Base-by-base conservation (phyloP, 2,329 filamentous ascomycete species). In the Colletotrichum liriopes region DNA sequence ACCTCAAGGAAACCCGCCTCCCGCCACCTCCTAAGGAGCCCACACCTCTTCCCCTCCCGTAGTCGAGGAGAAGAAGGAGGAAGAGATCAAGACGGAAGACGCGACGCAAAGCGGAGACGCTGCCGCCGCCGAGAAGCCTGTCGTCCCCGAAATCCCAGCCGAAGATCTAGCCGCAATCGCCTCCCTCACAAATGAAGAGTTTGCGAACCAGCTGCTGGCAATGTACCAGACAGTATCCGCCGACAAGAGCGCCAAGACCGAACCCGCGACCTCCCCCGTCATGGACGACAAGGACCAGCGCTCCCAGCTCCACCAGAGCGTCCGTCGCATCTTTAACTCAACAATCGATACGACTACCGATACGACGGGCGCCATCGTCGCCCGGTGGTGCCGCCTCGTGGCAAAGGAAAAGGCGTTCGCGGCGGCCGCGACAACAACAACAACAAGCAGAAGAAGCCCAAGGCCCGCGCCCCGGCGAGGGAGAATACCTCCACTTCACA, bases 401-500 rank as follows among this genome's bases (percentile, higher is more conserved):
- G 71, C 39, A 64, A 55, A 51, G 75, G 73, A 61, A 75, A 75
- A 23, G 76, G 73, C 9, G 74, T 70, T 52, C 76, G 78, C 37
- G 74, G 77, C 43, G 79, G 76, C 37, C 76, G 78, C 39, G 74
- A 74, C 47, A 74, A 73, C 18, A 76, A 77, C 56, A 74, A 77
- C 66, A 73, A 61, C 60, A 65, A 65, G 20, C 71, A 71, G 32
- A 65, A 66, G 59, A 66, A 72, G 45, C 59, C 60, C 71, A 73
- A 71, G 60, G 60, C 67, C 37, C 59, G 58, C n/a, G 72, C 67
- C 59, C 74, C 74, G 75, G 77, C 70, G 73, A 81, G 87, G 94
- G 93, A 23, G 92, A 95, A 60, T 96, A 94, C 80, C 85, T 98
- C 18, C 95, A 98, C 81, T 97, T 98, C 81, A 96, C 94, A 0